Evolutionary conservation across 768 basidiomycete genomes (phyloP).

Genomic region (Mycena latifolia): DNA sequence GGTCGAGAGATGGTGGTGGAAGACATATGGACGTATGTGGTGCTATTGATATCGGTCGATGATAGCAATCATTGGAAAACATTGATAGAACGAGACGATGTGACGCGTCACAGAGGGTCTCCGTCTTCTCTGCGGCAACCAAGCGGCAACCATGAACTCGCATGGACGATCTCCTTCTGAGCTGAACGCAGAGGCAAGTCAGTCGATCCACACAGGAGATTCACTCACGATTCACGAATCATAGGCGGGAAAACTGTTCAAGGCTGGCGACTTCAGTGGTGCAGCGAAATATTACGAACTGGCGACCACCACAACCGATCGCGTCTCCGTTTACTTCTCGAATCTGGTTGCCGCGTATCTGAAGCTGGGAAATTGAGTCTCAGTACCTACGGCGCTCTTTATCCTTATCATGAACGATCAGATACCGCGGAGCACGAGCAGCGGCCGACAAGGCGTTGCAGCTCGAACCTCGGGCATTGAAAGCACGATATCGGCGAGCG

Average conservation of each 20-base stretch:
- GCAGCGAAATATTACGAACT: background rate
- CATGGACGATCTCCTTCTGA: too few species aligned
- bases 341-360: slow-evolving; percentile 15
- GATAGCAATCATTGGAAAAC: too few species aligned
- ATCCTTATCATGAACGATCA: background rate
- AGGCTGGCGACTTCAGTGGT: background rate
- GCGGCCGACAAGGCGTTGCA: background rate
- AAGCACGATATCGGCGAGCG: slow-evolving; percentile 16
- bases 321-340: background rate
- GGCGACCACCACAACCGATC: background rate
- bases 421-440: background rate
- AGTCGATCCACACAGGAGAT: too few species aligned
- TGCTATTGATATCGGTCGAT: too few species aligned
- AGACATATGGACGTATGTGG: too few species aligned
- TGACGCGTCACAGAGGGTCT: too few species aligned
- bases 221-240: too few species aligned
- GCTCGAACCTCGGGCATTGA: slow-evolving; percentile 1
- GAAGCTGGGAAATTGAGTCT: background rate
- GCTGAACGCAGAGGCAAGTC: too few species aligned
- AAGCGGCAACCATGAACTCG: too few species aligned
- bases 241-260: slow-evolving; percentile 11
- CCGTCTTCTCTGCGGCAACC: too few species aligned
- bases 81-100: too few species aligned
- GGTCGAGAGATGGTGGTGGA: too few species aligned
- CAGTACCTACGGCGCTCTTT: background rate